phyloP scores from a whole-genome alignment of 2,329 filamentous ascomycete species.

The Botrytis byssoidea region DNA sequence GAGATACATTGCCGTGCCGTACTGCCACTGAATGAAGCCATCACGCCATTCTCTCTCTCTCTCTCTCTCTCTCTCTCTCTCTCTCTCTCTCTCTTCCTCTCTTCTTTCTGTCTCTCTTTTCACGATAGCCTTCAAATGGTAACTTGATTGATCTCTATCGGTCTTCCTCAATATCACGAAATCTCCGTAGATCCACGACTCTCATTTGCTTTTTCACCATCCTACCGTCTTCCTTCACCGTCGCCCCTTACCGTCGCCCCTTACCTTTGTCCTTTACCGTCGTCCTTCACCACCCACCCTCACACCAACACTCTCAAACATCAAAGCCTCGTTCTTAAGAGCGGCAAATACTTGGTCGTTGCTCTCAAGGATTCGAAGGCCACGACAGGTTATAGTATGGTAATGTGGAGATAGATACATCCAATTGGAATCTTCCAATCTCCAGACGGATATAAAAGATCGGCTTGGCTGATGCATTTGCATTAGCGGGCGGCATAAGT shows the following conservation, averaged over 20 bases:
- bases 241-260: neutral
- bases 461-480: conserved; percentile 18
- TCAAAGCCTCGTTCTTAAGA: neutral
- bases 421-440: conserved; percentile 9
- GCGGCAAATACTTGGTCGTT: neutral
- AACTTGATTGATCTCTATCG: neutral
- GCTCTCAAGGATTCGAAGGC: neutral
- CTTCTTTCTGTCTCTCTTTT: neutral
- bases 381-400: neutral
- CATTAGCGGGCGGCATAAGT: conserved; percentile 18
- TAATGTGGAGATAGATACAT: conserved; percentile 1
- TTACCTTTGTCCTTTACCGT: neutral
- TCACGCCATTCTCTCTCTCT: neutral
- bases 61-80: neutral
- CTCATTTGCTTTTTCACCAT: neutral
- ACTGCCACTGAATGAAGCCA: neutral
- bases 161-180: conserved; percentile 7
- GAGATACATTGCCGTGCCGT: neutral
- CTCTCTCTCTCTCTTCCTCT: neutral
- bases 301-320: neutral
- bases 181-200: neutral
- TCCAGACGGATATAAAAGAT: conserved; percentile 13
- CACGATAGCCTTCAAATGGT: neutral
- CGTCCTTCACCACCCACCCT: neutral
- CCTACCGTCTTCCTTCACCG: neutral